Base-by-base conservation (phyloP, 176 grass and related monocot species). In the Oryza glaberrima region DNA sequence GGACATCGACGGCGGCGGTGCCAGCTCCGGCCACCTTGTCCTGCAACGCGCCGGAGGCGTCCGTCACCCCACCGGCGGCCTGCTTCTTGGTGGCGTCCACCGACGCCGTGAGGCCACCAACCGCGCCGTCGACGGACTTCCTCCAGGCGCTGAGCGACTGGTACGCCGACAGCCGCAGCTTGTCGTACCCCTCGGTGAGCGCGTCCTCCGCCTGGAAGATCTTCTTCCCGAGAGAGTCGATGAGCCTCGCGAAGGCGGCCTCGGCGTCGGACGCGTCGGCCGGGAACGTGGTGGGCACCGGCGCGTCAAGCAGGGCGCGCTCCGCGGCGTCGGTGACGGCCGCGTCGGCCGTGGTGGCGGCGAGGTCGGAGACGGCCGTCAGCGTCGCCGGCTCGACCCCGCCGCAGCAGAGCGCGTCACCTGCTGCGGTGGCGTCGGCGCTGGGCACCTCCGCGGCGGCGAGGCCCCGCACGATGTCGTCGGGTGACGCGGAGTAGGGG, bases 201-300 rank as follows among this genome's bases (percentile, higher is more conserved):
- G 88, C 70, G 82, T 92, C 96, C 91, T 98, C 91, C 32, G 91
- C 84, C 82, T 88, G 91, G 85, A 91, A 89, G 5, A 95, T 60
- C 84, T 85, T 85, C 72, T 83, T 91, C 72, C 87, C 67, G 65
- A 93, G 49, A 66, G 79, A 84, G 46, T 98, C 76, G 76, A 93
- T 45, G 75, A 93, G 43, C 94, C 89, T 77, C 44, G 91, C 79
- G 41, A 93, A 70, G 70, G 83, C 80, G 56, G 83, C 81, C 88
- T 94, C 88, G 20, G 78, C 48, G 2, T 78, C 88, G 68, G 74
- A 64, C 9, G 69, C 80, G 80, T 90, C 88, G 30, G 38, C 22
- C 28, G 88, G 88, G 80, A 90, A 88, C 45, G 90, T 67, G 67
- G 78, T 79, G 26, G 90, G 86, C 23, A 82, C 70, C 61, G 71